Evolutionary conservation across 352 stramenopile genomes (phyloP), one percentile per base, ranked within the genome.

Genomic region (Pythium aphanidermatum): DNA sequence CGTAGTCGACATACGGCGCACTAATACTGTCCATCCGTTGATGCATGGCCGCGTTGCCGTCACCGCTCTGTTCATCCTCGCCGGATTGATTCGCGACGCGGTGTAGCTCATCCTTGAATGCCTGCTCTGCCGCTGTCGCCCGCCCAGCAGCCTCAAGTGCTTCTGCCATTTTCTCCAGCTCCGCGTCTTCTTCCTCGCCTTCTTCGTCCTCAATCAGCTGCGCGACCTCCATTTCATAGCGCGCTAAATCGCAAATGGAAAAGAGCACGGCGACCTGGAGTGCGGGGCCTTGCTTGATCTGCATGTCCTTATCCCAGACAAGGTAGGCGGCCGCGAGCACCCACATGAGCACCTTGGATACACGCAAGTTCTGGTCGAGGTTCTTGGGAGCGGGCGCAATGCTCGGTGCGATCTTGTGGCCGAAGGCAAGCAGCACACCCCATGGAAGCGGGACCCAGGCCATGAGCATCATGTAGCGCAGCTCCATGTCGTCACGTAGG

Each of bases 151-250:
- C 38, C 21, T 39, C 29, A 19, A 56, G 21, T 7, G 55, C 55
- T 2, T 51, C 9, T 6, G 37, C 42, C 32, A 63, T 9, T 2
- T 26, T 30, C 25, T 53, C 42, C 6, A 63, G 21, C 14, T 58
- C 35, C 1, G 19, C 5, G 21, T 63, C 48, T 23, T 49, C 44
- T 12, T 63, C 48, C 7, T 73, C 49, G 25, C 75, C 68, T 13
- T 83, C 71, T 17, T 82, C 70, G 23, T 75, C 66, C 3, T 87
- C 73, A 12, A 84, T 83, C 26, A 90, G 58, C 5, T 68, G 37
- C 26, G 76, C 68, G 63, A 87, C 66, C 40, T 90, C 78, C 62
- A 90, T 83, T 30, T 87, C 48, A 50, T 85, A 87, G 37, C 78
- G 78, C 23, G 65, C 66, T 2, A 90, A 25, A 55, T 90, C 78